These are phyloP conservation scores for Effrenium voratum DNA, from an alignment of 73 alveolate genomes.

Conservation along the genomic window DNA sequence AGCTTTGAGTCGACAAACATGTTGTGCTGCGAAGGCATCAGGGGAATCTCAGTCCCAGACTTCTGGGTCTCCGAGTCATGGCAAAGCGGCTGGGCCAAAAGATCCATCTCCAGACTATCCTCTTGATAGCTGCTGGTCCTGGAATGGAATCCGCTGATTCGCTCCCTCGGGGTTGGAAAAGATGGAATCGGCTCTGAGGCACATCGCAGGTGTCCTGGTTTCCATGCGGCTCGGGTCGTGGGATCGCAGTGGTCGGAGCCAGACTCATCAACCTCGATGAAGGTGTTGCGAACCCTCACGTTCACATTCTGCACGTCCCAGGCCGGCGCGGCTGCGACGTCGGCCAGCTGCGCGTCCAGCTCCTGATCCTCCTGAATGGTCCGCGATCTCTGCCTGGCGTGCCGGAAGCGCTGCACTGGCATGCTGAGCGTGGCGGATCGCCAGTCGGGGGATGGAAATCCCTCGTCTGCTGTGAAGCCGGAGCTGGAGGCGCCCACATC, in stretches of 20 bases:
- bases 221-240: slow-evolving; percentile 24
- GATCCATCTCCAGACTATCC: slow-evolving; percentile 6
- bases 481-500: slow-evolving; percentile 17
- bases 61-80: no score
- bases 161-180: not conserved
- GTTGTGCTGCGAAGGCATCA: no score
- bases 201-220: slow-evolving; percentile 68
- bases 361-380: slow-evolving; percentile 74
- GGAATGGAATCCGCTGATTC: slow-evolving; percentile 61
- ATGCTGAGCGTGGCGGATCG: slow-evolving; percentile 10
- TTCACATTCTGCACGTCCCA: slow-evolving; percentile 17
- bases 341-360: slow-evolving; percentile 23
- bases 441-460: slow-evolving; percentile 8
- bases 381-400: slow-evolving; percentile 90
- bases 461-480: not conserved
- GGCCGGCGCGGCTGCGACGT: no score
- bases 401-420: slow-evolving; percentile 45
- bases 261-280: slow-evolving; percentile 71
- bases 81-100: slow-evolving; percentile 4
- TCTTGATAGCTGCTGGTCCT: slow-evolving; percentile 75
- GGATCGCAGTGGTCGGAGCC: slow-evolving; percentile 78
- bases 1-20: no score
- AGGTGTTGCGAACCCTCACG: slow-evolving; percentile 73
- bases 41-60: no score
- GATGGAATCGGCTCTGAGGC: slow-evolving; percentile 77